Conservation (phyloP, 164 flowering plant genomes). For the Aristolochia californica region DNA sequence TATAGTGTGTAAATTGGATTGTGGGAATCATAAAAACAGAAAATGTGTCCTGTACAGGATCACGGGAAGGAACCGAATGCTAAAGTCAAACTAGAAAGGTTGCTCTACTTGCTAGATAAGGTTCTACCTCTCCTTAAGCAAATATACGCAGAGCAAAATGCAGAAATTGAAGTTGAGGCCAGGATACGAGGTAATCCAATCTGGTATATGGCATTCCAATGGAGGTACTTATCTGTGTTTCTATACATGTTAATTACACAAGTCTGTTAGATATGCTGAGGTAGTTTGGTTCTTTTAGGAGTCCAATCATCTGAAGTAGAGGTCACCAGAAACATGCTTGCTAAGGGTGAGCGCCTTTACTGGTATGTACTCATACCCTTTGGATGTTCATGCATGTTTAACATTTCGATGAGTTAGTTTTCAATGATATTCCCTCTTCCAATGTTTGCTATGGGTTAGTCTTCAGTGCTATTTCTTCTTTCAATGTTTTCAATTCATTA, state of each 20-base stretch:
- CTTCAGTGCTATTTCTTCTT: no score
- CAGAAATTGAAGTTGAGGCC: conserved; percentile 45
- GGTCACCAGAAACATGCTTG: conserved; percentile 27
- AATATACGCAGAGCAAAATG: conserved; percentile 47
- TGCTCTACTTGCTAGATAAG: conserved; percentile 43
- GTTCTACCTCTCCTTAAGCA: conserved; percentile 55
- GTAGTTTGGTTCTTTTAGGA: conserved; percentile 3
- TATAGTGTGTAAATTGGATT: not conserved
- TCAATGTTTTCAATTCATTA: no score
- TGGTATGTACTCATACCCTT: conserved; percentile 31
- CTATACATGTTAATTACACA: not conserved
- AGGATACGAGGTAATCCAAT: conserved; percentile 32
- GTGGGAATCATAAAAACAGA: not conserved
- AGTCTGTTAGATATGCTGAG: not conserved
- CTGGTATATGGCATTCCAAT: not conserved
- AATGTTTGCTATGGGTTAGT: no score
- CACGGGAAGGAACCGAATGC: conserved; percentile 23
- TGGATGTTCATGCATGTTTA: not conserved
- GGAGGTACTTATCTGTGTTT: no score
- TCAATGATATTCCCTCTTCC: not conserved
- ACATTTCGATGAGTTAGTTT: not conserved
- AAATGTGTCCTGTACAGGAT: conserved; percentile 21
- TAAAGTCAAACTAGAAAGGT: conserved; percentile 32
- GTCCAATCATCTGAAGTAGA: conserved; percentile 11
- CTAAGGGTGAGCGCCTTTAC: conserved; percentile 52